These are phyloP conservation scores for Vitis hybrid DNA, from an alignment of 177 flowering plant genomes.

Conservation along the genomic window DNA sequence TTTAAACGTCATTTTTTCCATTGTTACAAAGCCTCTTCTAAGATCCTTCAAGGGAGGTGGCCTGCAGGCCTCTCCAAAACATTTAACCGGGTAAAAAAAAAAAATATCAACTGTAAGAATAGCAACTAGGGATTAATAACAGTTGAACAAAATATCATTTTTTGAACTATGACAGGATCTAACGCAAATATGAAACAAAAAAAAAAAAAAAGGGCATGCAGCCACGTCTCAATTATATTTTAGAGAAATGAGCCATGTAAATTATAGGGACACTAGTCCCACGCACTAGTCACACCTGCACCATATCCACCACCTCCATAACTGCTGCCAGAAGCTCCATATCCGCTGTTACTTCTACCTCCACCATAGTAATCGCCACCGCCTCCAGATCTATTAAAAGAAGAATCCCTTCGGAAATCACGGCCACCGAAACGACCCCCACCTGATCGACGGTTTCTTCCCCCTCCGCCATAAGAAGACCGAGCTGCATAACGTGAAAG, in stretches of 20 bases:
- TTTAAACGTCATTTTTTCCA: background rate
- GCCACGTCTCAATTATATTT: background rate
- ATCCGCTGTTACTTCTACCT: too few species aligned
- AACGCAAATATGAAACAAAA: background rate
- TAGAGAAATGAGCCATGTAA: background rate
- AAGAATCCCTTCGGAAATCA: too few species aligned
- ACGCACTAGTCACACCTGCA: background rate
- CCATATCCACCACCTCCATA: background rate
- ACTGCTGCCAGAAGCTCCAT: background rate
- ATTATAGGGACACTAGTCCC: background rate
- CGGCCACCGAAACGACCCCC: too few species aligned
- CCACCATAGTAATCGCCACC: too few species aligned
- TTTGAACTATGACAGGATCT: background rate
- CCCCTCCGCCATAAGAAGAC: background rate
- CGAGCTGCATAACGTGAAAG: background rate
- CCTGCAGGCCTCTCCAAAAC: background rate
- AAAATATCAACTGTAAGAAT: background rate
- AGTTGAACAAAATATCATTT: background rate
- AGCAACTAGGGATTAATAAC: background rate
- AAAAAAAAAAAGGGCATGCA: background rate
- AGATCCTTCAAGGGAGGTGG: background rate
- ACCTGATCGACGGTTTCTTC: too few species aligned
- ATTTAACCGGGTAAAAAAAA: background rate
- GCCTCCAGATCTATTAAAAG: too few species aligned
- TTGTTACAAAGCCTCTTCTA: background rate